A percentile compares a stretch with the other conserved stretches of the same genome.
Evolutionary conservation across 1,284 basidiomycete species (phyloP).

Genomic region (Pseudozyma flocculosa): DNA sequence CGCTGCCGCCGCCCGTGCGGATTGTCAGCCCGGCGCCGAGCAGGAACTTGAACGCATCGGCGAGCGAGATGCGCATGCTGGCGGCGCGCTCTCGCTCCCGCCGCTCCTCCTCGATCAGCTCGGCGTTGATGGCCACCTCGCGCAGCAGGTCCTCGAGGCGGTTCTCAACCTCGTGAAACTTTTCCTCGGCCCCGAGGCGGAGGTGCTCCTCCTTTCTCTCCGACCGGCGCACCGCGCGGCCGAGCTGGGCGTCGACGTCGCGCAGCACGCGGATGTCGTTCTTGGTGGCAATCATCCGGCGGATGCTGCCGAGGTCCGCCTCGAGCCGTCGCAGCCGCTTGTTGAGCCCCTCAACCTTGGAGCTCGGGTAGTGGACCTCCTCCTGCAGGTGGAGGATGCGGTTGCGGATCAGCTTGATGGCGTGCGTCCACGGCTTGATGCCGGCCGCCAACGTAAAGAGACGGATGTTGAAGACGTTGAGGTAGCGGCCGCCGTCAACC

Average conservation of each 20-base stretch:
- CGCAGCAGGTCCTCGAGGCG: conserved; percentile 51
- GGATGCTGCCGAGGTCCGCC: conserved; percentile 44
- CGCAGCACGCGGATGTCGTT: conserved; percentile 53
- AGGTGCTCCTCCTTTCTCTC: conserved; percentile 52
- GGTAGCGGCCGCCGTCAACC: conserved; percentile 50
- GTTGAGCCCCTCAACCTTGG: conserved; percentile 53
- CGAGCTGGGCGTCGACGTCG: conserved; percentile 56
- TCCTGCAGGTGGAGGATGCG: conserved; percentile 52
- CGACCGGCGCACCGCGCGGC: conserved; percentile 52
- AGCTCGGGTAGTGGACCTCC: conserved; percentile 51
- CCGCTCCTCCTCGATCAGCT: conserved; percentile 51
- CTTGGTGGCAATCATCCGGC: conserved; percentile 50
- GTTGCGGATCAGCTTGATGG: conserved; percentile 29
- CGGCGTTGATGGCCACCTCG: conserved; percentile 54
- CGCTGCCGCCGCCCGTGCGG: conserved; percentile 5
- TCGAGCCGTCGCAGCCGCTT: conserved; percentile 53
- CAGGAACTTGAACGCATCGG: conserved; percentile 47
- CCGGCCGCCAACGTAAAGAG: conserved; percentile 58
- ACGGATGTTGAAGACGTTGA: conserved; percentile 56
- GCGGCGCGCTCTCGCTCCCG: conserved; percentile 41
- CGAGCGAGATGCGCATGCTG: conserved; percentile 30
- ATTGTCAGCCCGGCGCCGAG: conserved; percentile 29
- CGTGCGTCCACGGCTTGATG: conserved; percentile 56
- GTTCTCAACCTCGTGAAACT: conserved; percentile 47
- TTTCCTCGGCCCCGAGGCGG: conserved; percentile 44